Percentiles rank a stretch among this genome's conserved stretches.
phyloP scores from a whole-genome alignment of 768 basidiomycete genomes.

The Phlegmacium glaucopus region DNA sequence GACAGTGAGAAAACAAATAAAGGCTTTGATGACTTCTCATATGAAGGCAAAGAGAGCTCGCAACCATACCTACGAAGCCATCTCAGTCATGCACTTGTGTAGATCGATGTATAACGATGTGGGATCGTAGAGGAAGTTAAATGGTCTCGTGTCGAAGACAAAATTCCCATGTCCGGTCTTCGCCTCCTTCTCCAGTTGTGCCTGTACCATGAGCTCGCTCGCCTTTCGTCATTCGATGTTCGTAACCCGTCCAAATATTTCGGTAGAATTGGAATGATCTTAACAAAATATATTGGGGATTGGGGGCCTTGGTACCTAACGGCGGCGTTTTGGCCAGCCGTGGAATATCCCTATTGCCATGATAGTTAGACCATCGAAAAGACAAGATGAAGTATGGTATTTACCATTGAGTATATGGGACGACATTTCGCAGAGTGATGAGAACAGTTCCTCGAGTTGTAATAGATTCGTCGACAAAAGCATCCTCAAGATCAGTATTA shows the following conservation, averaged over 20 bases:
- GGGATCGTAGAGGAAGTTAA: no score
- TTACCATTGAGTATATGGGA: slow-evolving; percentile 87
- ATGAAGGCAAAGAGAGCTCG: no score
- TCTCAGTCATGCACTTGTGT: no score
- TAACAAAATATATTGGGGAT: slow-evolving; percentile 65
- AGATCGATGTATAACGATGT: background rate
- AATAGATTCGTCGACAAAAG: slow-evolving; percentile 1
- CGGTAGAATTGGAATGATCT: slow-evolving; percentile 81
- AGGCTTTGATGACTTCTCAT: background rate
- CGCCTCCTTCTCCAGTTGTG: slow-evolving; percentile 69
- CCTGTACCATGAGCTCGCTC: slow-evolving; percentile 63
- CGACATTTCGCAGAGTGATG: slow-evolving; percentile 81
- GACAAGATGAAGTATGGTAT: slow-evolving; percentile 12
- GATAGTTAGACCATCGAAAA: slow-evolving; percentile 2
- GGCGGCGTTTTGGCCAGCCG: slow-evolving; percentile 75
- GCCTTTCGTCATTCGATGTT: slow-evolving; percentile 94
- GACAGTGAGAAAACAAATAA: no score
- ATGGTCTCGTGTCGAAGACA: slow-evolving; percentile 35
- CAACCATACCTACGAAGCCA: no score
- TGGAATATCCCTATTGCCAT: slow-evolving; percentile 62
- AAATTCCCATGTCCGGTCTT: slow-evolving; percentile 90
- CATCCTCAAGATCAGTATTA: slow-evolving; percentile 13
- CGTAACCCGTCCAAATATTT: slow-evolving; percentile 75
- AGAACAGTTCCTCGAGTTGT: slow-evolving; percentile 67
- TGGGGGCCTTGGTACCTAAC: slow-evolving; percentile 42